phyloP scores from a whole-genome alignment of 2,329 filamentous ascomycete species.

The Fusarium bulbicola region DNA sequence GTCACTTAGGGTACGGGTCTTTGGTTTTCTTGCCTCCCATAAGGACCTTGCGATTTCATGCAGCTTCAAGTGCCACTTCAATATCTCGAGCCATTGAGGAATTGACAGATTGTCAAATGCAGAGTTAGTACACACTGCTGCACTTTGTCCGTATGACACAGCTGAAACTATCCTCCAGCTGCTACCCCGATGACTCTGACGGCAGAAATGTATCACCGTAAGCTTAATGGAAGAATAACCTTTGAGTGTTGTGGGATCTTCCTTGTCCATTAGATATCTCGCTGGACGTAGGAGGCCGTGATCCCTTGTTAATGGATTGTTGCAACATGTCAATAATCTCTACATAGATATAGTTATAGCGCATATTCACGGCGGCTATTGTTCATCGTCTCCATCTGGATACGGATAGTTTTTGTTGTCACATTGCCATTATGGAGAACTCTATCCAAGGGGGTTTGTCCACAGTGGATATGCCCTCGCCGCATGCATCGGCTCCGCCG shows the following conservation, averaged over 20 bases:
- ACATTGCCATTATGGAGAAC: constrained; percentile 17
- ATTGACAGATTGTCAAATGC: constrained; percentile 24
- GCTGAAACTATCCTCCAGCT: background rate
- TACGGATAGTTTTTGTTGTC: background rate
- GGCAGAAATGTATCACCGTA: background rate
- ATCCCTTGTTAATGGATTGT: background rate
- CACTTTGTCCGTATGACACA: background rate
- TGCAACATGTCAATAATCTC: constrained; percentile 5
- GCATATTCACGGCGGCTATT: constrained; percentile 18
- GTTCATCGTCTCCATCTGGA: background rate
- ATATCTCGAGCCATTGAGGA: constrained; percentile 16
- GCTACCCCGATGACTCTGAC: background rate
- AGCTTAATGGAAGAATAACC: background rate
- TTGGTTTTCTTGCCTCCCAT: background rate
- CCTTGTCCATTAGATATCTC: background rate
- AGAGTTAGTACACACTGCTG: background rate
- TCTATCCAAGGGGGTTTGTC: constrained; percentile 13
- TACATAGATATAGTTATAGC: background rate
- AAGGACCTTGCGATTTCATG: constrained; percentile 14
- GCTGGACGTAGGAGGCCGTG: no score
- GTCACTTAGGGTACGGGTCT: background rate
- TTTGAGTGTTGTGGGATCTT: background rate
- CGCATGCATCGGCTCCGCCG: constrained; percentile 26
- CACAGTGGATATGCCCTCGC: constrained; percentile 24
- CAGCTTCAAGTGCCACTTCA: constrained; percentile 4